A percentile compares a stretch with the other conserved stretches of the same genome.
Evolutionary conservation across 1,139 yeast genomes (phyloP).

Genomic region (Citeromyces hawaiiensis): DNA sequence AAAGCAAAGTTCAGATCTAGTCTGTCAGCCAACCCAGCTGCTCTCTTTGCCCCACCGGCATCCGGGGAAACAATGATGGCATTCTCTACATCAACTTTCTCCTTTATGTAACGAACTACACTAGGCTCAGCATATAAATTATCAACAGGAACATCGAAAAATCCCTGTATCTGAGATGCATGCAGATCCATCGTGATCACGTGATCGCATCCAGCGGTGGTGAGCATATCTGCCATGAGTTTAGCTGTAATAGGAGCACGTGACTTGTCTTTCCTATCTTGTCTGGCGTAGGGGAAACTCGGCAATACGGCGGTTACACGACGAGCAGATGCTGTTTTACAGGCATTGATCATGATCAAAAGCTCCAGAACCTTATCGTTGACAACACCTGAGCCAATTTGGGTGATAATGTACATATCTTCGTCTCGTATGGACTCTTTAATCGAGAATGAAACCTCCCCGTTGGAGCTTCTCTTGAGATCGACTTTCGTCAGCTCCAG

Average conservation of each 20-base stretch:
- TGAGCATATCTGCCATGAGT: conserved; percentile 86
- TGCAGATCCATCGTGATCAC: conserved; percentile 96
- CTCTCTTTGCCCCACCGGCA: conserved; percentile 98
- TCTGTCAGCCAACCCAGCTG: conserved; percentile 89
- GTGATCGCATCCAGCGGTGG: conserved; percentile 94
- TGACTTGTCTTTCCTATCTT: conserved; percentile 90
- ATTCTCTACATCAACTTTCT: conserved; percentile 51
- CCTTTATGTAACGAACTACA: conserved; percentile 78
- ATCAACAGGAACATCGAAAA: conserved; percentile 92
- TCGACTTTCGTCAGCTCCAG: conserved; percentile 49
- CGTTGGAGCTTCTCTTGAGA: conserved; percentile 59
- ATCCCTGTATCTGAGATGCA: conserved; percentile 96
- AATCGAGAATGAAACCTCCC: conserved; percentile 84
- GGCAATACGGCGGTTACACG: conserved; percentile 93
- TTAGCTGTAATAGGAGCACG: conserved; percentile 97
- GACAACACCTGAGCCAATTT: conserved; percentile 85
- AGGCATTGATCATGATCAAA: conserved; percentile 86
- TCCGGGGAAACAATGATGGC: conserved; percentile 91
- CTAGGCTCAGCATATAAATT: conserved; percentile 93
- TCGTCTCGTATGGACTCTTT: conserved; percentile 96
- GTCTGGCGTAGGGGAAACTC: conserved; percentile 94
- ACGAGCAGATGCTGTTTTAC: conserved; percentile 91
- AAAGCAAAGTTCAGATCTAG: conserved; percentile 89
- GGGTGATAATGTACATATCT: conserved; percentile 78
- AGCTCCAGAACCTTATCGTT: conserved; percentile 84